These are phyloP conservation scores for Tulasnella sp. DNA, from an alignment of 768 basidiomycete genomes.

Conservation along the genomic window DNA sequence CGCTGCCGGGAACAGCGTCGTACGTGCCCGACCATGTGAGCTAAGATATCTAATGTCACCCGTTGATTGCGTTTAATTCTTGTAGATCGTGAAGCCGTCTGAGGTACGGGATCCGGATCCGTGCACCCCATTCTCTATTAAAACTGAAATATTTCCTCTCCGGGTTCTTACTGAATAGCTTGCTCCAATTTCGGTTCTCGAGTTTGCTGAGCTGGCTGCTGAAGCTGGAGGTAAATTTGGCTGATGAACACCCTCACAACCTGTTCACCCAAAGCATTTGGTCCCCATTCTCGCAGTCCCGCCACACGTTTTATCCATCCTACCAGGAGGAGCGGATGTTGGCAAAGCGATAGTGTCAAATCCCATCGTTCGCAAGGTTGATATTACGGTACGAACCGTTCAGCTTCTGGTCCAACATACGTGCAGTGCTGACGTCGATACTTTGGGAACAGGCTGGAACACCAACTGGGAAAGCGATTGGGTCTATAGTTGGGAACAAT, in stretches of 20 bases:
- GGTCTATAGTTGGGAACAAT: constrained; percentile 73
- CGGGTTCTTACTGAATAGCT: constrained; percentile 48
- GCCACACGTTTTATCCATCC: constrained; percentile 67
- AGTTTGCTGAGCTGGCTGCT: constrained; percentile 67
- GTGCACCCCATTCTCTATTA: constrained; percentile 14
- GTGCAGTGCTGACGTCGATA: neutral
- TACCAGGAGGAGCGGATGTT: constrained; percentile 70
- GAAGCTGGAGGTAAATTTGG: constrained; percentile 64
- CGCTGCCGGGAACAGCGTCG: constrained; percentile 81
- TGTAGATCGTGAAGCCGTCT: constrained; percentile 63
- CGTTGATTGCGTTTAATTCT: neutral
- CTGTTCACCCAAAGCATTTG: neutral
- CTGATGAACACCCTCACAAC: neutral
- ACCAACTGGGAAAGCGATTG: constrained; percentile 71
- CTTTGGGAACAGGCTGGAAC: constrained; percentile 67
- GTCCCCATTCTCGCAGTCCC: constrained; percentile 60
- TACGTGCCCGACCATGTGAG: constrained; percentile 41
- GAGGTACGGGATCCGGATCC: constrained; percentile 53
- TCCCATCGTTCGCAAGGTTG: constrained; percentile 74
- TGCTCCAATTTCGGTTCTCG: constrained; percentile 77
- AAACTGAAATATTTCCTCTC: neutral
- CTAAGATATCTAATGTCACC: neutral
- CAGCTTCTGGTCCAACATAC: neutral
- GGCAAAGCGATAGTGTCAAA: constrained; percentile 69
- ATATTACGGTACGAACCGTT: constrained; percentile 66